Evolutionary conservation across 75 land plant genomes (phyloP), one percentile per base, ranked within the genome.

Genomic region (Ceratopteris richardii): DNA sequence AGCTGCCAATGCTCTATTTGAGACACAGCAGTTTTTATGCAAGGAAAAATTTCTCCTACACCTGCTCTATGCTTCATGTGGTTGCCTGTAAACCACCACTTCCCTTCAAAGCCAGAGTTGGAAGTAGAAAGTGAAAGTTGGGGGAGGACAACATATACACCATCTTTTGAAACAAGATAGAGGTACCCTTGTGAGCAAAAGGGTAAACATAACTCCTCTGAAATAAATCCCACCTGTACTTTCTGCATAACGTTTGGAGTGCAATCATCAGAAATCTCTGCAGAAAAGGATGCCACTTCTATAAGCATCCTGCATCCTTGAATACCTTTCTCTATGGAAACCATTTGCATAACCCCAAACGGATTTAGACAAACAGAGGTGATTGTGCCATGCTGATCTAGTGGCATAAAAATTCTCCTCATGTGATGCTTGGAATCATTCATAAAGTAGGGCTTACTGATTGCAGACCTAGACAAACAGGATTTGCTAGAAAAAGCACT

Each of bases 141-240:
- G 5, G 98, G 98, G n/a, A 93, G 76, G 59, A 88, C 82, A 31
- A 93, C 85, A 60, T 65, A 77, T 22, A 93, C 77, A 43, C 79
- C 83, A 51, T 58, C 56, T 33, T 72, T 52, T 48, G 95, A 62
- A 11, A 85, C 76, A 65, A 85, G 60, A 66, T 93, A 88, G 3
- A 88, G 62, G 48, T 60, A 81, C 19, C 90, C 98, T 39, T 79
- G 69, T 44, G 69, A 82, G 51, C 61, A 64, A 57, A 78, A 88
- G 31, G 50, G 79, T 80, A 63, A 93, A 67, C 19, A 67, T 77
- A 62, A 85, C 67, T 31, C 63, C 76, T 28, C 37, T 11, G 40
- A 51, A 55, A 24, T 46, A 27, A 44, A 31, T 58, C 46, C 72
- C 65, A 54, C 26, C 63, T 23, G 65, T 54, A 17, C 16, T 51